Evolutionary conservation across 2,329 filamentous ascomycete genomes (phyloP).

Genomic region (Sclerotinia minor): DNA sequence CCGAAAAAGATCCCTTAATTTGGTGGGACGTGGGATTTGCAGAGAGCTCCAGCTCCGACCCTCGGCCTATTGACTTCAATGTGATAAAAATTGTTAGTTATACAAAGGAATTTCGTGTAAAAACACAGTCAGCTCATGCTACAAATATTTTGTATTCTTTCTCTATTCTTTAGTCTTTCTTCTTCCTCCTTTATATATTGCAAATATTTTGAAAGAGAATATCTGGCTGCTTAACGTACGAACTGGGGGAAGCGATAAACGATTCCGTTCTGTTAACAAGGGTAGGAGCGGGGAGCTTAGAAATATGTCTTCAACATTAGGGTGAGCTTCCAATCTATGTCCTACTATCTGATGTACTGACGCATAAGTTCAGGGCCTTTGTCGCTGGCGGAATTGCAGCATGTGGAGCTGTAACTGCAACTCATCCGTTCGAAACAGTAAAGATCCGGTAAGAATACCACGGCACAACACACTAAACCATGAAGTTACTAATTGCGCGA

Average conservation of each 20-base stretch:
- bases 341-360: background rate
- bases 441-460: constrained; percentile 76
- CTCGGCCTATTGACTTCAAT: constrained; percentile 6
- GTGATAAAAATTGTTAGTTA: constrained; percentile 21
- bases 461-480: constrained; percentile 2
- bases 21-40: background rate
- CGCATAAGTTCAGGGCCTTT: constrained; percentile 62
- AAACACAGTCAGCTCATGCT: constrained; percentile 10
- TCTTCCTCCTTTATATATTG: background rate
- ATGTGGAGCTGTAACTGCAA: constrained; percentile 95
- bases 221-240: constrained; percentile 6
- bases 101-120: constrained; percentile 2
- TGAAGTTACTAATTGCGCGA: constrained; percentile 25
- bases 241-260: constrained; percentile 30
- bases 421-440: constrained; percentile 97
- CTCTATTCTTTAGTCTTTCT: background rate
- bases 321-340: constrained; percentile 42
- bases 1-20: background rate
- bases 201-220: background rate
- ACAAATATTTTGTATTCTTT: background rate
- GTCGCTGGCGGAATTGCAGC: constrained; percentile 94
- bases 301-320: constrained; percentile 55
- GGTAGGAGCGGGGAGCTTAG: constrained; percentile 32
- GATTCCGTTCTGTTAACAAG: constrained; percentile 20
- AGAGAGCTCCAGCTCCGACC: constrained; percentile 20